phyloP scores from a whole-genome alignment of 495 filamentous ascomycete genomes.

The Wilcoxina mikolae region DNA sequence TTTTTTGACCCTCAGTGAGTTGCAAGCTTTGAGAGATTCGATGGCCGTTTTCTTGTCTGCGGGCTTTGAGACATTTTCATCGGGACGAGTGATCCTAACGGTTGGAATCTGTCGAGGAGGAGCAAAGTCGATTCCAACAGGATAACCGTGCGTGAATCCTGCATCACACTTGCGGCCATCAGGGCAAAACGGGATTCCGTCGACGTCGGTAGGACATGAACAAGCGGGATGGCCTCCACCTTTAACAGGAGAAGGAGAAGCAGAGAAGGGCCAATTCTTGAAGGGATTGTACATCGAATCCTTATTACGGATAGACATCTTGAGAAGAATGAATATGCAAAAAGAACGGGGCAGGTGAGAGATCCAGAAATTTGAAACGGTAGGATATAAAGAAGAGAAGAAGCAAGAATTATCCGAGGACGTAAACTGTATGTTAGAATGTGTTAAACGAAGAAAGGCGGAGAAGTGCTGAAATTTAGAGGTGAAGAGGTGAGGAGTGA shows the following conservation, averaged over 20 bases:
- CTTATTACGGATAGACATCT: background rate
- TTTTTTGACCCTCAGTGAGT: background rate
- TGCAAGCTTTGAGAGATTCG: constrained; percentile 1
- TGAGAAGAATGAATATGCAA: constrained; percentile 1
- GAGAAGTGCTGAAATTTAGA: too few species aligned
- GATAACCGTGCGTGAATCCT: constrained; percentile 17
- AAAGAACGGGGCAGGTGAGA: too few species aligned
- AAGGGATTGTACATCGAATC: constrained; percentile 19
- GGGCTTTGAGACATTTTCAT: constrained; percentile 1
- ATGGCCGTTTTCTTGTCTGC: background rate
- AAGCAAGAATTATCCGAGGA: too few species aligned
- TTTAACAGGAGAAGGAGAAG: constrained; percentile 15
- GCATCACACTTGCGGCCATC: constrained; percentile 15
- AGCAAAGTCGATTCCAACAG: constrained; percentile 8
- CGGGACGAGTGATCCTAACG: constrained; percentile 3
- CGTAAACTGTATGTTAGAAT: too few species aligned
- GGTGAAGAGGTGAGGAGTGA: too few species aligned
- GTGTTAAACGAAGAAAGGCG: too few species aligned
- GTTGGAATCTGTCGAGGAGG: background rate
- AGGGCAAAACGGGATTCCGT: constrained; percentile 16
- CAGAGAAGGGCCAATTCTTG: constrained; percentile 25
- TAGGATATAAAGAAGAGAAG: too few species aligned
- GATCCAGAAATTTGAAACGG: too few species aligned
- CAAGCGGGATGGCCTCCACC: constrained; percentile 10
- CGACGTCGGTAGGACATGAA: constrained; percentile 14